phyloP scores from a whole-genome alignment of 1,284 basidiomycete species.

The Cryptococcus jaspeensis region DNA sequence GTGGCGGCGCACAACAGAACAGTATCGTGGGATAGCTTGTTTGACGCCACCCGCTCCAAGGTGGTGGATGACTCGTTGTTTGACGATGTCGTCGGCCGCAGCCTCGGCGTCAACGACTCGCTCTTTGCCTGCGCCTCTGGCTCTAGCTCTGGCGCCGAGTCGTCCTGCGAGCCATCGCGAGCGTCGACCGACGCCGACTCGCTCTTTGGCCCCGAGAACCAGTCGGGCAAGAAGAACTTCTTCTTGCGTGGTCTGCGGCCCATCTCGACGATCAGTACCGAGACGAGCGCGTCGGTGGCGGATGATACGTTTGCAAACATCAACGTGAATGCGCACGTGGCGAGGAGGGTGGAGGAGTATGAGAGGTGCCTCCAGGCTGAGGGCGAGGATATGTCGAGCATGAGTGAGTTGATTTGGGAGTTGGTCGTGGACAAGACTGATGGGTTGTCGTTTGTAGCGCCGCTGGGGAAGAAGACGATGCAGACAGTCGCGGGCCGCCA shows the following conservation, averaged over 20 bases:
- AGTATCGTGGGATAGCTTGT: slow-evolving; percentile 42
- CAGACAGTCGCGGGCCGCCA: slow-evolving; percentile 11
- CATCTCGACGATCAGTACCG: slow-evolving; percentile 24
- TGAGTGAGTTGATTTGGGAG: slow-evolving; percentile 20
- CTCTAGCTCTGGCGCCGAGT: background rate
- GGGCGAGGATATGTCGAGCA: slow-evolving; percentile 25
- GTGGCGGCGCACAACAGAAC: slow-evolving; percentile 2
- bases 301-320: slow-evolving; percentile 36
- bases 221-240: slow-evolving; percentile 15
- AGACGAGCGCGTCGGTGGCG: slow-evolving; percentile 10
- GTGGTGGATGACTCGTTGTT: slow-evolving; percentile 63
- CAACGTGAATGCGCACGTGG: background rate
- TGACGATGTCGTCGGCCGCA: slow-evolving; percentile 46
- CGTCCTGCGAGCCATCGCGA: slow-evolving; percentile 44
- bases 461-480: slow-evolving; percentile 7
- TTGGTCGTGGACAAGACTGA: slow-evolving; percentile 1
- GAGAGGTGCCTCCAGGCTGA: slow-evolving; percentile 25
- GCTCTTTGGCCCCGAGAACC: slow-evolving; percentile 58
- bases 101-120: slow-evolving; percentile 58
- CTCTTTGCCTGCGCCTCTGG: slow-evolving; percentile 58
- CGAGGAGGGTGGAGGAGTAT: slow-evolving; percentile 1
- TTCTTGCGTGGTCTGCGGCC: slow-evolving; percentile 34
- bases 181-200: slow-evolving; percentile 58
- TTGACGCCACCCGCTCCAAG: slow-evolving; percentile 13
- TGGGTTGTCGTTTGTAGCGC: background rate